Percentiles rank a stretch among this genome's conserved stretches.
These are phyloP conservation scores for Neofusicoccum kwambonambiense DNA, from an alignment of 2,329 filamentous ascomycete genomes.

Conservation along the genomic window DNA sequence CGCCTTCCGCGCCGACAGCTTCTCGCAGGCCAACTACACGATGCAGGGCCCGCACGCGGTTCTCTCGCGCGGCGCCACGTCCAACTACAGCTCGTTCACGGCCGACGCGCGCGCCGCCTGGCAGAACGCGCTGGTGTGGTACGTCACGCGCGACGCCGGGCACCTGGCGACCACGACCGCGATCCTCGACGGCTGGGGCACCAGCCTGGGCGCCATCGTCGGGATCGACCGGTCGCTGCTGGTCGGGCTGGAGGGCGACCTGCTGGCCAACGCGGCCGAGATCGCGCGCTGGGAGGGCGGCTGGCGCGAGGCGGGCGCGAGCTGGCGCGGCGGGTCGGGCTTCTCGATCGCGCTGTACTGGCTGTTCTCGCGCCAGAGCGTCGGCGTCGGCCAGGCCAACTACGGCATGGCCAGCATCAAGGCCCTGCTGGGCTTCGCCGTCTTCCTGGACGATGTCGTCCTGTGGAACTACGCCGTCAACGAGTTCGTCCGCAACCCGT, in stretches of 20 bases:
- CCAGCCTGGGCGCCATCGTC: slow-evolving; percentile 34
- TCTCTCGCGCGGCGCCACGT: slow-evolving; percentile 32
- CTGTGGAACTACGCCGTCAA: slow-evolving; percentile 45
- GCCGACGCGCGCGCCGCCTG: slow-evolving; percentile 40
- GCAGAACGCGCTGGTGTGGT: slow-evolving; percentile 46
- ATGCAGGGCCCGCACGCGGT: slow-evolving; percentile 35
- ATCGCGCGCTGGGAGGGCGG: slow-evolving; percentile 47
- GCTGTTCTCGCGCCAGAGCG: slow-evolving; percentile 41
- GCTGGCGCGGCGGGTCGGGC: slow-evolving; percentile 36
- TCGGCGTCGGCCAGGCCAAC: slow-evolving; percentile 44
- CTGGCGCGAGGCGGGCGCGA: slow-evolving; percentile 39
- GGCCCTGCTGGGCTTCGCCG: slow-evolving; percentile 39
- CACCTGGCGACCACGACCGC: slow-evolving; percentile 37
- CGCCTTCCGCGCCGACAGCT: slow-evolving; percentile 13
- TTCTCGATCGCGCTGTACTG: slow-evolving; percentile 44
- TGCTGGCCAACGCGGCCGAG: slow-evolving; percentile 45
- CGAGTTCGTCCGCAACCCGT: slow-evolving; percentile 37
- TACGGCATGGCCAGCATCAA: slow-evolving; percentile 45
- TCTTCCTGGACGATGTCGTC: slow-evolving; percentile 43
- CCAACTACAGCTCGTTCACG: slow-evolving; percentile 40
- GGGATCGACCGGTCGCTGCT: slow-evolving; percentile 39
- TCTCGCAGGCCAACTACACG: slow-evolving; percentile 23
- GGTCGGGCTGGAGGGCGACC: slow-evolving; percentile 40
- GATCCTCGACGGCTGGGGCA: slow-evolving; percentile 41
- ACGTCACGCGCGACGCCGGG: slow-evolving; percentile 38